Conservation (phyloP, 75 land plant species). For the Larix kaempferi region DNA sequence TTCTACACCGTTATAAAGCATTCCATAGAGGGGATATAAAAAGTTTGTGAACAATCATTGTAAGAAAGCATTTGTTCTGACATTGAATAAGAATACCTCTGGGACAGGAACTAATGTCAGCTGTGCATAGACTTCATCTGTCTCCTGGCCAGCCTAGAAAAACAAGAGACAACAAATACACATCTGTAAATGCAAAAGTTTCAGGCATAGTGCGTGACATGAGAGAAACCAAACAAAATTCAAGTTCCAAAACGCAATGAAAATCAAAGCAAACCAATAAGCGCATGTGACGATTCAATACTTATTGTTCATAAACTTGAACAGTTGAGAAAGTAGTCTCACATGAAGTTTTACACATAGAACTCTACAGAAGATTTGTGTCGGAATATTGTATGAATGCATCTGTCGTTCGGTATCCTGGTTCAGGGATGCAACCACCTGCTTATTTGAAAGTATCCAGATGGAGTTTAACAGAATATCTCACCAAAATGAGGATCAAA, state of each 20-base stretch:
- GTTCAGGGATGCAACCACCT: slow-evolving; percentile 22
- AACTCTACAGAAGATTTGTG: slow-evolving; percentile 34
- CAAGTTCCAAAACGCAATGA: neutral
- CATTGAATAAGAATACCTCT: slow-evolving; percentile 20
- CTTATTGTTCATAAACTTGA: neutral
- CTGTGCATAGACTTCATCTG: slow-evolving; percentile 50
- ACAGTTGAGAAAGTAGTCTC: neutral
- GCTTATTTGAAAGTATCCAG: neutral
- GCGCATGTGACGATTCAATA: too few relatives aligned
- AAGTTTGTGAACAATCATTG: neutral
- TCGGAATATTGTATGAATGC: slow-evolving; percentile 19
- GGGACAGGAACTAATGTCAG: slow-evolving; percentile 27
- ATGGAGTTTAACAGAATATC: neutral
- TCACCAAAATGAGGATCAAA: neutral
- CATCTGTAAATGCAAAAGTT: neutral
- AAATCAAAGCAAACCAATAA: neutral
- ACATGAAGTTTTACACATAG: slow-evolving; percentile 25
- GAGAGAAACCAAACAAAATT: neutral
- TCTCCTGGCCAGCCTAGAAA: slow-evolving; percentile 43
- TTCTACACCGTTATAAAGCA: neutral
- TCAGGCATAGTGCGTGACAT: neutral
- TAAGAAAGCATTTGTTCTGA: neutral
- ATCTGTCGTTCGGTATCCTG: slow-evolving; percentile 7
- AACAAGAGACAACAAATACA: neutral
- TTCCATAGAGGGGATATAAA: neutral